Evolutionary conservation across 441 rosid species (phyloP).

Genomic region (Adansonia madagascariensis): DNA sequence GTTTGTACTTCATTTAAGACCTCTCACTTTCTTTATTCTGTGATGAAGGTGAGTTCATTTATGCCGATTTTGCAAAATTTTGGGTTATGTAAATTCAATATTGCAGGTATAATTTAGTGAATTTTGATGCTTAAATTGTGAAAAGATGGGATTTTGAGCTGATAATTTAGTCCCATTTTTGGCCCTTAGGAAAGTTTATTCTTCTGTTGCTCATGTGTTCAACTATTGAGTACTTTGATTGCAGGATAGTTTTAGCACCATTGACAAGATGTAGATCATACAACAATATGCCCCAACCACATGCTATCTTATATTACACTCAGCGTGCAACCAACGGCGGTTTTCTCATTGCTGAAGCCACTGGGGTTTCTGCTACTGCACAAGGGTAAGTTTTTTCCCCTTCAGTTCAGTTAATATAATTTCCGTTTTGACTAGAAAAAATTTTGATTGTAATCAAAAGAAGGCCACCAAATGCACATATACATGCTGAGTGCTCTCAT

Average conservation of each 20-base stretch:
- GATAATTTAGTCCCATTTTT: not conserved
- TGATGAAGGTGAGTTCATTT: not conserved
- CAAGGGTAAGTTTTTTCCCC: slow-evolving; percentile 30
- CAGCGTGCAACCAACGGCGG: slow-evolving; percentile 41
- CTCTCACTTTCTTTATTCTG: not conserved
- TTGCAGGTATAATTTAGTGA: not conserved
- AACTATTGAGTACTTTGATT: not conserved
- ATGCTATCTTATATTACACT: slow-evolving; percentile 34
- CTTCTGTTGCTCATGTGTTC: not conserved
- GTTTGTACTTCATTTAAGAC: not conserved
- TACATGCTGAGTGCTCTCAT: not conserved
- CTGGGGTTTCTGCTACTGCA: slow-evolving; percentile 39
- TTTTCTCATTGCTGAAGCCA: slow-evolving; percentile 39
- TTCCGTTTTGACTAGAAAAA: not conserved
- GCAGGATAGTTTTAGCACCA: slow-evolving; percentile 33
- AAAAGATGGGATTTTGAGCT: not conserved
- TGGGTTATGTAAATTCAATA: not conserved
- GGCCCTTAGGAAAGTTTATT: not conserved
- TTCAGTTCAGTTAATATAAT: not conserved
- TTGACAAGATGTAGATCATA: slow-evolving; percentile 36
- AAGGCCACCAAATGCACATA: not conserved
- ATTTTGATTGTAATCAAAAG: not conserved
- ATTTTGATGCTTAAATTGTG: not conserved
- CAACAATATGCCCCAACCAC: slow-evolving; percentile 33
- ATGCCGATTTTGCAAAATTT: not conserved